Conservation (phyloP, 2,329 filamentous ascomycete species). For the Volutella citrinella region DNA sequence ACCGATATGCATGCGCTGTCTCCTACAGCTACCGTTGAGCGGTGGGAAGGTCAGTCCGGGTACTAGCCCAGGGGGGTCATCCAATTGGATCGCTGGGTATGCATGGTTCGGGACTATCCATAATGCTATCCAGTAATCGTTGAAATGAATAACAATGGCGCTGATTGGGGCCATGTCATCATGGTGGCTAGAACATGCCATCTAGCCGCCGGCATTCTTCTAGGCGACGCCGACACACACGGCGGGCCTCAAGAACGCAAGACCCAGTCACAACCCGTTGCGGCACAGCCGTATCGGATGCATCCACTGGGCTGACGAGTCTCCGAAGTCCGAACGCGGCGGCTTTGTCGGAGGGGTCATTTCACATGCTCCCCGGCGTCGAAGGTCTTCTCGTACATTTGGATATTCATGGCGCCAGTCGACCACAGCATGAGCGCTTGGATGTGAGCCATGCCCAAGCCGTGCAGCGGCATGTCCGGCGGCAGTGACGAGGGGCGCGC, state of each 20-base stretch:
- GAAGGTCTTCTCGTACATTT: constrained; percentile 65
- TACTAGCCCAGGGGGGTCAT: constrained; percentile 18
- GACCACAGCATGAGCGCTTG: constrained; percentile 79
- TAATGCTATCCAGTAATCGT: constrained; percentile 12
- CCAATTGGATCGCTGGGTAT: constrained; percentile 22
- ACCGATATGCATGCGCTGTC: constrained; percentile 19
- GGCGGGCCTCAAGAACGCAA: too few species aligned
- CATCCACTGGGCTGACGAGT: too few species aligned
- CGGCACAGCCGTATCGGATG: too few species aligned
- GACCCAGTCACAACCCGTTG: too few species aligned
- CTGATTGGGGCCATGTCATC: constrained; percentile 21
- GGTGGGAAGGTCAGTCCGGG: constrained; percentile 18
- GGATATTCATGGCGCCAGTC: constrained; percentile 68
- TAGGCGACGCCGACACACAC: too few species aligned
- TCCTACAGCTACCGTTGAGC: constrained; percentile 17
- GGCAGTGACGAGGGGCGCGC: constrained; percentile 13
- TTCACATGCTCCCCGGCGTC: constrained; percentile 6
- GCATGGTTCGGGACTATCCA: constrained; percentile 13
- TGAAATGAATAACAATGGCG: constrained; percentile 4
- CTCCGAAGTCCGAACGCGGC: too few species aligned
- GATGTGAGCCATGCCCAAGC: constrained; percentile 41
- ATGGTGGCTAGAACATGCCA: constrained; percentile 7
- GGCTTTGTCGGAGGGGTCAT: too few species aligned
- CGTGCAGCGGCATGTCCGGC: constrained; percentile 8
- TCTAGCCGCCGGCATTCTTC: too few species aligned